These are phyloP conservation scores for Cardiospermum halicacabum DNA, from an alignment of 345 rosid genomes.

Conservation along the genomic window DNA sequence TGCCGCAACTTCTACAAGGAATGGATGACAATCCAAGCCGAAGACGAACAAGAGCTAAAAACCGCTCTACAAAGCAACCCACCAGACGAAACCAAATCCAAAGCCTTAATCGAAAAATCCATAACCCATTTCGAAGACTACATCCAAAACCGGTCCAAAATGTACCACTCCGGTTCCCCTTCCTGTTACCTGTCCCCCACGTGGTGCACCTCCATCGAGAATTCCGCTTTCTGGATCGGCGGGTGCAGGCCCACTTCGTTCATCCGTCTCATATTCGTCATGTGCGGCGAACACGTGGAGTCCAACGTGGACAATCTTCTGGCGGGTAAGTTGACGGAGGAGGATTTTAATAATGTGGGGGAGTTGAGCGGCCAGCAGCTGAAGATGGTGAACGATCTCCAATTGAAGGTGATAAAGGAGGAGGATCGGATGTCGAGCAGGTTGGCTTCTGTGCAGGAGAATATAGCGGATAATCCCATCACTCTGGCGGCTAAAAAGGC, in stretches of 20 bases:
- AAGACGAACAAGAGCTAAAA: slow-evolving; percentile 20
- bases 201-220: slow-evolving; percentile 40
- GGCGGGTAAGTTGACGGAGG: slow-evolving; percentile 4
- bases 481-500: slow-evolving; percentile 12
- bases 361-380: slow-evolving; percentile 29
- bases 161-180: slow-evolving; percentile 12
- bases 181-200: slow-evolving; percentile 28
- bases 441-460: slow-evolving; percentile 40
- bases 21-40: slow-evolving; percentile 29
- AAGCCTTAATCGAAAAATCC: background rate
- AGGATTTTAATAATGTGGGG: slow-evolving; percentile 12
- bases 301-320: too few species aligned
- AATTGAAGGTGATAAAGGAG: slow-evolving; percentile 19
- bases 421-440: slow-evolving; percentile 30
- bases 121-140: slow-evolving; percentile 25
- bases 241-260: slow-evolving; percentile 46
- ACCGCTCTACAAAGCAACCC: background rate
- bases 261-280: slow-evolving; percentile 31
- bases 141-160: slow-evolving; percentile 11
- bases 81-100: too few species aligned
- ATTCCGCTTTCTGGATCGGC: slow-evolving; percentile 38
- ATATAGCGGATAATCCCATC: slow-evolving; percentile 38
- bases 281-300: slow-evolving; percentile 26
- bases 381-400: slow-evolving; percentile 25
- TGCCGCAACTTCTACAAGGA: slow-evolving; percentile 15